Percentiles rank a stretch among this genome's conserved stretches.
These are phyloP conservation scores for Ophiostoma fasciatum DNA, from an alignment of 2,329 filamentous ascomycete species.

Conservation along the genomic window DNA sequence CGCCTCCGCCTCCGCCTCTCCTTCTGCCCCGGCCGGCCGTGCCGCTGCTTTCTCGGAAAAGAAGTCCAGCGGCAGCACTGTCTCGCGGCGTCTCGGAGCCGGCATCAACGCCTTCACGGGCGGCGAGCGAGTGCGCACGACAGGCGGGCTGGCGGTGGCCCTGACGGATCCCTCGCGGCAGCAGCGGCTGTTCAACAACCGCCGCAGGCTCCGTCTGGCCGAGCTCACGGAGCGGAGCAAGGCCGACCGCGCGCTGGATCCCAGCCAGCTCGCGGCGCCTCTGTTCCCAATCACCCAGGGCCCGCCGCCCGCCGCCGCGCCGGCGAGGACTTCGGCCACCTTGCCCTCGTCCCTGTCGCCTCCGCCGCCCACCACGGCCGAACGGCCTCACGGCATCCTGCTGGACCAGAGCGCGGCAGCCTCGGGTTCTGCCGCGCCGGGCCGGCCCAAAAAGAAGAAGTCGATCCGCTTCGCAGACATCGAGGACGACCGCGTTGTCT, in stretches of 20 bases:
- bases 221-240: slow-evolving; percentile 27
- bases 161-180: slow-evolving; percentile 26
- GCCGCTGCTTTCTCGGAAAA: too few relatives aligned
- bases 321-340: too few relatives aligned
- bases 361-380: too few relatives aligned
- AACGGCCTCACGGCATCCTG: too few relatives aligned
- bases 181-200: slow-evolving; percentile 25
- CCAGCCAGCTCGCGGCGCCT: slow-evolving; percentile 14
- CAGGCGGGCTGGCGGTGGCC: slow-evolving; percentile 21
- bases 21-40: too few relatives aligned
- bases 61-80: too few relatives aligned
- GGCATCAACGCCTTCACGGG: slow-evolving; percentile 29
- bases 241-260: slow-evolving; percentile 26
- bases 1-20: too few relatives aligned
- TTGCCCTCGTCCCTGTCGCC: too few relatives aligned
- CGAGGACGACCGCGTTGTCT: slow-evolving; percentile 10
- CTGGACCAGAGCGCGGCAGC: too few relatives aligned
- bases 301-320: slow-evolving; percentile 7
- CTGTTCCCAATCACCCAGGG: slow-evolving; percentile 18
- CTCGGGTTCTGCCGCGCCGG: too few relatives aligned
- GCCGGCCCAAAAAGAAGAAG: slow-evolving; percentile 22
- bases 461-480: slow-evolving; percentile 21
- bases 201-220: slow-evolving; percentile 24
- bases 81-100: slow-evolving; percentile 15
- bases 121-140: slow-evolving; percentile 25